These are phyloP conservation scores for Candida tallmaniae DNA, from an alignment of 805 yeast species.

Conservation along the genomic window DNA sequence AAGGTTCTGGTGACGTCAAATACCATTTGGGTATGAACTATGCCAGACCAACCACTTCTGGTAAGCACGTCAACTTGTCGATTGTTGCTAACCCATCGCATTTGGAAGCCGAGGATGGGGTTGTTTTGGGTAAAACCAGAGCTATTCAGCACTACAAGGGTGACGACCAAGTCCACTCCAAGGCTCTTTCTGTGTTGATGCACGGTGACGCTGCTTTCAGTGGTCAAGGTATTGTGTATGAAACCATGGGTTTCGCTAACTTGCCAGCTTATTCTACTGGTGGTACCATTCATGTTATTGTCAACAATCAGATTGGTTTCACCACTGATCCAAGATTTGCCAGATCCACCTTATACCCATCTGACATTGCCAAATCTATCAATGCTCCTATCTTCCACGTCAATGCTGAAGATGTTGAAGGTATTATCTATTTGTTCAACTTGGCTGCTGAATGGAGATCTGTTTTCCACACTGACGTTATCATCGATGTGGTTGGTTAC, in stretches of 20 bases:
- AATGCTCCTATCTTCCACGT: constrained; percentile 99
- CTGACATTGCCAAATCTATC: constrained; percentile 93
- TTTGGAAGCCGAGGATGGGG: constrained; percentile 98
- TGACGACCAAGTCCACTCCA: constrained; percentile 76
- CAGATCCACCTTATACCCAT: constrained; percentile 96
- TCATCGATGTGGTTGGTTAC: constrained; percentile 96
- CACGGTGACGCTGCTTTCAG: constrained; percentile 99
- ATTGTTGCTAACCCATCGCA: constrained; percentile 99
- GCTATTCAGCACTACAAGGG: constrained; percentile 89
- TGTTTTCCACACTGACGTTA: constrained; percentile 92
- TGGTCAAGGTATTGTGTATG: constrained; percentile 98
- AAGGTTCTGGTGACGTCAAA: constrained; percentile 98
- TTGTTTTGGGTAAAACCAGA: constrained; percentile 95
- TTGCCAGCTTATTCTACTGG: constrained; percentile 97
- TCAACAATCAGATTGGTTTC: constrained; percentile 98
- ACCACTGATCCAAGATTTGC: constrained; percentile 98
- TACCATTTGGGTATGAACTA: constrained; percentile 99
- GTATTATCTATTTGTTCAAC: constrained; percentile 84
- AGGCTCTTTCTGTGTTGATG: constrained; percentile 87
- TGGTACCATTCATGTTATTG: constrained; percentile 95
- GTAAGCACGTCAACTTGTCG: constrained; percentile 91
- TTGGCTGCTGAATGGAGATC: constrained; percentile 99
- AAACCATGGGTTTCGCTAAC: constrained; percentile 91
- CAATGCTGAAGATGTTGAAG: constrained; percentile 96
- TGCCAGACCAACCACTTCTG: constrained; percentile 97